Percentiles rank a stretch among this genome's conserved stretches.
phyloP scores from a whole-genome alignment of 345 rosid species.

The Boechera stricta region DNA sequence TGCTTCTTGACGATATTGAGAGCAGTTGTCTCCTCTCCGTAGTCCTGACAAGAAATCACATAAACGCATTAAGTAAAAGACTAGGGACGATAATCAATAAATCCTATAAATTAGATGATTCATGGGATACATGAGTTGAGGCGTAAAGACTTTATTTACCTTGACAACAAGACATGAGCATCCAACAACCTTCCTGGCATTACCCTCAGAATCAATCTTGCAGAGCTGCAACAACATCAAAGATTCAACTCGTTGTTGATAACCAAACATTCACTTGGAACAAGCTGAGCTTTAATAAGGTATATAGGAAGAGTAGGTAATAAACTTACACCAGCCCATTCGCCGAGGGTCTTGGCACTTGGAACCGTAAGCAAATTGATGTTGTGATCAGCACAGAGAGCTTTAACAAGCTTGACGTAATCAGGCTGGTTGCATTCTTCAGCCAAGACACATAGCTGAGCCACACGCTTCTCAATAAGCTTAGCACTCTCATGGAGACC shows the following conservation, averaged over 20 bases:
- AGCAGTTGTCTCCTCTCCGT: conserved; percentile 50
- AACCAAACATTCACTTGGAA: neutral
- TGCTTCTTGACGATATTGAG: conserved; percentile 47
- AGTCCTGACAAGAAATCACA: conserved; percentile 39
- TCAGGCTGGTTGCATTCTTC: conserved; percentile 92
- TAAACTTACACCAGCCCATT: conserved; percentile 90
- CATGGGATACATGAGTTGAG: neutral
- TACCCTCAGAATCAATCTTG: conserved; percentile 87
- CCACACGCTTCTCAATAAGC: conserved; percentile 77
- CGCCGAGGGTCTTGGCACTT: conserved; percentile 86
- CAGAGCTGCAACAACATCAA: conserved; percentile 59
- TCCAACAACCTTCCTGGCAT: conserved; percentile 86
- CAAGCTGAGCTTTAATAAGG: neutral
- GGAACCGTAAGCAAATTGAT: conserved; percentile 72
- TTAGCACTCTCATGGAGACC: conserved; percentile 86
- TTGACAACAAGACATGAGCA: conserved; percentile 86
- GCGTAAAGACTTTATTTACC: conserved; percentile 46
- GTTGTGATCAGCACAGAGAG: conserved; percentile 76
- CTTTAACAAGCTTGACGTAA: conserved; percentile 78
- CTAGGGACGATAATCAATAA: neutral
- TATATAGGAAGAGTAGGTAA: neutral
- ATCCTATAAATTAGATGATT: neutral
- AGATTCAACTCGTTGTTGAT: neutral
- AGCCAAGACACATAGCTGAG: conserved; percentile 77
- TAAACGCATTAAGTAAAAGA: neutral